phyloP scores from a whole-genome alignment of 345 rosid species.

The Eucalyptus regnans region DNA sequence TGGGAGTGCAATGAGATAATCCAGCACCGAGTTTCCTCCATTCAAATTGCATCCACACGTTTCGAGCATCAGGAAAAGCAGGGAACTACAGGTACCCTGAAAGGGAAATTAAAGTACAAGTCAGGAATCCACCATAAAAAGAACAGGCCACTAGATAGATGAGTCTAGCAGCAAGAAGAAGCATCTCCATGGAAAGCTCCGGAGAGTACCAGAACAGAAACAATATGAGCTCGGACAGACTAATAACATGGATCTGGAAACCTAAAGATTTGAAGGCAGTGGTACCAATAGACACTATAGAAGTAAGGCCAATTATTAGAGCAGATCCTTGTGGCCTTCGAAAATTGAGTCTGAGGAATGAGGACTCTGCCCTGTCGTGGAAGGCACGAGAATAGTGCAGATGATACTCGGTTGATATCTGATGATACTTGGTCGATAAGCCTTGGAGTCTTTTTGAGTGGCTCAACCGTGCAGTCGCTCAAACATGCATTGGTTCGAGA shows the following conservation, averaged over 20 bases:
- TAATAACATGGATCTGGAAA: not conserved
- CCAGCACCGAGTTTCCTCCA: not conserved
- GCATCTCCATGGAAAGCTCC: slow-evolving; percentile 5
- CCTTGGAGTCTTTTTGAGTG: not conserved
- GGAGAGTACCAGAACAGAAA: not conserved
- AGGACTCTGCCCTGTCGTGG: not conserved
- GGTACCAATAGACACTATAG: not conserved
- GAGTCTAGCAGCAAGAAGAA: not conserved
- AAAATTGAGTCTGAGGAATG: not conserved
- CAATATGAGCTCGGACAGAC: not conserved
- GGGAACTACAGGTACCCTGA: slow-evolving; percentile 11
- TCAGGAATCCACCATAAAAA: slow-evolving; percentile 1
- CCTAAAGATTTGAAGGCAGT: not conserved
- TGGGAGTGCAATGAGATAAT: not conserved
- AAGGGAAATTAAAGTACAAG: slow-evolving; percentile 2
- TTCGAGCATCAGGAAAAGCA: not conserved
- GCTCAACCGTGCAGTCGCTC: not conserved
- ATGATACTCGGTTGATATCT: not conserved
- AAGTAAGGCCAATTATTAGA: not conserved
- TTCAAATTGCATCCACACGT: slow-evolving; percentile 5
- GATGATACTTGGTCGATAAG: not conserved
- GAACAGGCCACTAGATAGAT: not conserved
- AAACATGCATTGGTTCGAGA: not conserved
- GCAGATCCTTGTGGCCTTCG: not conserved
- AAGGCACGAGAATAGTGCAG: not conserved